Percentiles rank a stretch among this genome's conserved stretches.
Evolutionary conservation across 345 rosid species (phyloP).

Genomic region (Gossypium rotundifolium): DNA sequence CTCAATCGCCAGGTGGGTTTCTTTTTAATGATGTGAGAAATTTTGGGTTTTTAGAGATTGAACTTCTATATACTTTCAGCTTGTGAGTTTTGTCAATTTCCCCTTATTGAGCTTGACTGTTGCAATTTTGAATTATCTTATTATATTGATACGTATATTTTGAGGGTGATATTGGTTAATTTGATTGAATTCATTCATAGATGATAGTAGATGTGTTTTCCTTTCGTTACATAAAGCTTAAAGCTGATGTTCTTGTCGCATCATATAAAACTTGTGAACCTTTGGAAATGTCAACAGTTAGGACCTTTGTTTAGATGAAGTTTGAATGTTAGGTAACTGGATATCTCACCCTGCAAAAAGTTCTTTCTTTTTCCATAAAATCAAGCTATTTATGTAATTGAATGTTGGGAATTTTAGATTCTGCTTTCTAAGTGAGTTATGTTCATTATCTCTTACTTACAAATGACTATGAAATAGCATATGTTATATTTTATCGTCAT

Average conservation of each 20-base stretch:
- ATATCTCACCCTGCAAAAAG: not conserved
- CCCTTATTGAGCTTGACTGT: not conserved
- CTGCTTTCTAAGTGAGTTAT: conserved; percentile 1
- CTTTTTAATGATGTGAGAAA: not conserved
- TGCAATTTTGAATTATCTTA: not conserved
- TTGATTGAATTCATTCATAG: not conserved
- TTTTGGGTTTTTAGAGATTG: not conserved
- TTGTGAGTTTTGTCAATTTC: not conserved
- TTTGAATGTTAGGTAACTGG: not conserved
- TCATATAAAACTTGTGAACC: not conserved
- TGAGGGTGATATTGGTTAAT: no score
- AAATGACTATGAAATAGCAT: not conserved
- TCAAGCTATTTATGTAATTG: not conserved
- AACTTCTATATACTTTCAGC: not conserved
- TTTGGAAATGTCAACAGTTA: not conserved
- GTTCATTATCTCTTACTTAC: not conserved
- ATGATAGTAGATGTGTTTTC: not conserved
- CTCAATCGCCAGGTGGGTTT: conserved; percentile 79
- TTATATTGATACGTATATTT: not conserved
- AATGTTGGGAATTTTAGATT: not conserved
- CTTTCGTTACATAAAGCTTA: not conserved
- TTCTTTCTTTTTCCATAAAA: not conserved
- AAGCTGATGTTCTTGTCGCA: not conserved
- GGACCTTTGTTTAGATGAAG: not conserved
- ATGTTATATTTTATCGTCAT: not conserved